These are phyloP conservation scores for Nymphaea thermarum DNA, from an alignment of 164 flowering plant species.

Conservation along the genomic window DNA sequence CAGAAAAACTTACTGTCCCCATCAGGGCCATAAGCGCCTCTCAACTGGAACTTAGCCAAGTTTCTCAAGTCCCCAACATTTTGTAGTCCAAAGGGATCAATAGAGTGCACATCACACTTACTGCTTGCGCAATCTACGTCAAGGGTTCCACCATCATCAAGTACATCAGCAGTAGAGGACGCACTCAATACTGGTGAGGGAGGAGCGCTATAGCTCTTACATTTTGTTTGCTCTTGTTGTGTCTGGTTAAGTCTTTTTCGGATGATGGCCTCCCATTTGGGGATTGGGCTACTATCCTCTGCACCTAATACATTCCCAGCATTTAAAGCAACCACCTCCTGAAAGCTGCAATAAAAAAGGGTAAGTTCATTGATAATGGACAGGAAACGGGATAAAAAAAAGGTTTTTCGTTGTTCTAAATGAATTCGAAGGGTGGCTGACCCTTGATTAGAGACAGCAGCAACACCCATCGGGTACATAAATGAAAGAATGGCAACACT, in stretches of 20 bases:
- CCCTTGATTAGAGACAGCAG: too few species aligned
- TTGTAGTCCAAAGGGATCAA: slow-evolving; percentile 11
- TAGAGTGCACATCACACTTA: slow-evolving; percentile 10
- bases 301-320: slow-evolving; percentile 51
- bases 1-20: slow-evolving; percentile 45
- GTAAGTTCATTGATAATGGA: background rate
- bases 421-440: too few species aligned
- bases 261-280: slow-evolving; percentile 86
- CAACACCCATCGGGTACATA: too few species aligned
- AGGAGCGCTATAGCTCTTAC: slow-evolving; percentile 76
- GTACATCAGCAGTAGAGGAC: slow-evolving; percentile 47
- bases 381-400: too few species aligned
- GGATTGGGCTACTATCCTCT: slow-evolving; percentile 55
- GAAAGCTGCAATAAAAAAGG: slow-evolving; percentile 41
- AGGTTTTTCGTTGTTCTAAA: too few species aligned
- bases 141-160: slow-evolving; percentile 34
- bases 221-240: slow-evolving; percentile 40
- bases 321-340: slow-evolving; percentile 41
- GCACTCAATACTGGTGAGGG: slow-evolving; percentile 76
- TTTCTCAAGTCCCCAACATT: slow-evolving; percentile 10
- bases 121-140: slow-evolving; percentile 19
- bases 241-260: slow-evolving; percentile 71
- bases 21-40: slow-evolving; percentile 37
- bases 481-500: too few species aligned
- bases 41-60: slow-evolving; percentile 21